Evolutionary conservation across 495 filamentous ascomycete species (phyloP).

Genomic region (Xanthoparmelia taractica): DNA sequence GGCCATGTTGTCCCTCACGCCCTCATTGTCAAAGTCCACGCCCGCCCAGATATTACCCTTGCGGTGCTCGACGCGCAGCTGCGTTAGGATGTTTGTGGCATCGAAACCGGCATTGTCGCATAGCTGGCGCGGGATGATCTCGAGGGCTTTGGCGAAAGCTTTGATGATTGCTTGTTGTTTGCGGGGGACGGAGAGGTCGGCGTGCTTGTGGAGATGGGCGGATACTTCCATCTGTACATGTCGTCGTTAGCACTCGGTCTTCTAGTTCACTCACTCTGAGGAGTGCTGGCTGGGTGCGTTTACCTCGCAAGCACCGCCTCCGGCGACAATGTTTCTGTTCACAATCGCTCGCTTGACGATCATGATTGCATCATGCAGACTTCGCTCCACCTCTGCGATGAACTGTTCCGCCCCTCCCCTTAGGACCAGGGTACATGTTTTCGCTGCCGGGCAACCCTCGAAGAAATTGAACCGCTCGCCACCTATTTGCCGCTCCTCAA

Average conservation of each 20-base stretch:
- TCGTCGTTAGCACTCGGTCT: neutral
- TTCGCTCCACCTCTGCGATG: slow-evolving; percentile 96
- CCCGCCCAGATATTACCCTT: slow-evolving; percentile 89
- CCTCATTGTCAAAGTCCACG: slow-evolving; percentile 89
- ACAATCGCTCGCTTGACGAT: slow-evolving; percentile 95
- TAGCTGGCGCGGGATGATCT: slow-evolving; percentile 91
- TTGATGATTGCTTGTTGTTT: slow-evolving; percentile 98
- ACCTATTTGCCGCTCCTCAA: slow-evolving; percentile 95
- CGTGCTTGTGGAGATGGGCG: slow-evolving; percentile 81
- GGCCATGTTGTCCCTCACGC: slow-evolving; percentile 84
- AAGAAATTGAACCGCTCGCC: slow-evolving; percentile 98
- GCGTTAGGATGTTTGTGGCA: slow-evolving; percentile 93
- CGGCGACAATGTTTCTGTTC: slow-evolving; percentile 89
- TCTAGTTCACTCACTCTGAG: neutral
- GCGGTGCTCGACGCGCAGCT: slow-evolving; percentile 86
- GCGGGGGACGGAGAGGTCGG: slow-evolving; percentile 82
- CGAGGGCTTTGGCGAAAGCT: slow-evolving; percentile 92
- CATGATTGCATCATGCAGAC: slow-evolving; percentile 98
- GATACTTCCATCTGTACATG: slow-evolving; percentile 73
- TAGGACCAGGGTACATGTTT: slow-evolving; percentile 93
- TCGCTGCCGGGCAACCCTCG: slow-evolving; percentile 86
- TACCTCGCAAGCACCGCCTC: slow-evolving; percentile 81
- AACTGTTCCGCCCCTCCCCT: slow-evolving; percentile 97
- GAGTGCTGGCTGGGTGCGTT: neutral
- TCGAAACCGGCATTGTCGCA: slow-evolving; percentile 99